Evolutionary conservation across 441 rosid species (phyloP), one percentile per base, ranked within the genome.

Genomic region (Eruca vesicaria): DNA sequence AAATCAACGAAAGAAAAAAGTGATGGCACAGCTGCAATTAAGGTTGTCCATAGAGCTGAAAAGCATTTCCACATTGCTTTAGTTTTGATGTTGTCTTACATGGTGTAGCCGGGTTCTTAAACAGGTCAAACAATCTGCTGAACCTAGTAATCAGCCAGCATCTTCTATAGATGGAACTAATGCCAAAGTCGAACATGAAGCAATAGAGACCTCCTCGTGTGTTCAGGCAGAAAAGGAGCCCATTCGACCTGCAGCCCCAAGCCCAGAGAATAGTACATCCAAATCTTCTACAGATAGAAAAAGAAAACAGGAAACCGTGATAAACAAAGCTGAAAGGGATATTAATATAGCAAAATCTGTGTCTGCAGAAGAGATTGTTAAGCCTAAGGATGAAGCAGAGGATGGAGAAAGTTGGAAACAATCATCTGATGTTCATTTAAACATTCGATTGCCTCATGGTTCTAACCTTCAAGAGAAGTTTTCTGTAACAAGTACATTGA

Each of bases 361-460:
- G 0, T 26, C 41, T 68, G 56, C 35, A 29, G 16, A 78, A 31
- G 77, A 72, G 59, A 4, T 2, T 9, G 16, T 31, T 21, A 72
- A 72, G 69, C 55, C 66, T 79, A 79, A 61, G 64, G 79, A 71
- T 18, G 74, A 59, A 78, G 58, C 28, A 70, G 79, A 79, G 71
- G 77, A 50, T 32, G 66, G 9, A 66, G 48, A 72, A 61, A 69
- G 35, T 62, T 72, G 58, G 28, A 81, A 52, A 71, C 78, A 50
- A 31, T 75, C 81, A 32, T 83, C 76, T 78, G 92, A 89, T 74
- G 91, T 85, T 73, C 82, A 84, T 80, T 75, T 94, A 67, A 90
- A 85, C 86, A 90, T 94, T 67, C 84, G 94, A 43, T 76, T 94
- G 76, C 97, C 89, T 53, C 76, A 84, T 80, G 90, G 97, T 68